Evolutionary conservation across 2,329 filamentous ascomycete species (phyloP).

Genomic region (Zymoseptoria ardabiliae): DNA sequence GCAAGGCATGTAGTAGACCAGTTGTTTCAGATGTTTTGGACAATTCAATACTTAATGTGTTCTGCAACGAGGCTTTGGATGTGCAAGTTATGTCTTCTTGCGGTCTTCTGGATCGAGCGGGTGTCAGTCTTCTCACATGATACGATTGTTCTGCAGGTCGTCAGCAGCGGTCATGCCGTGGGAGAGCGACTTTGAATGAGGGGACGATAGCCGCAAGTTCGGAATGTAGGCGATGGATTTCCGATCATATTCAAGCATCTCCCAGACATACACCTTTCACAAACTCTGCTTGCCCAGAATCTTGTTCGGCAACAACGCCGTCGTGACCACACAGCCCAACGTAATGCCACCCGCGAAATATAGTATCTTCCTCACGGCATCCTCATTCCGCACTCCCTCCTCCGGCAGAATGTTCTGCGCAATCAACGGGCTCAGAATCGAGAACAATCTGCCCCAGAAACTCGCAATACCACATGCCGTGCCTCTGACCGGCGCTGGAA

Average conservation of each 20-base stretch:
- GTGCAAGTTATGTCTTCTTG: too few species aligned
- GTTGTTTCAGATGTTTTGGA: background rate
- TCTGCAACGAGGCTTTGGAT: background rate
- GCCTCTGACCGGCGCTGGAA: constrained; percentile 40
- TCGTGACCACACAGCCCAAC: constrained; percentile 46
- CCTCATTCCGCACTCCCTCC: constrained; percentile 8
- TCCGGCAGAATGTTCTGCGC: constrained; percentile 38
- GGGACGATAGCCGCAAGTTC: too few species aligned
- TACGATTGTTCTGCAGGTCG: too few species aligned
- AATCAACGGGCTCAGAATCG: constrained; percentile 51
- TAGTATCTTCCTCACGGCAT: constrained; percentile 43
- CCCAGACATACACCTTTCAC: constrained; percentile 7
- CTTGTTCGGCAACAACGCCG: constrained; percentile 42
- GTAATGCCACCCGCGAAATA: constrained; percentile 52
- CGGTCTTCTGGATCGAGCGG: too few species aligned
- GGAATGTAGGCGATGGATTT: too few species aligned
- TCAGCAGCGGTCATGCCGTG: too few species aligned
- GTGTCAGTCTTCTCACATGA: too few species aligned
- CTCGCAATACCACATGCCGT: constrained; percentile 50
- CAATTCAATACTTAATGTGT: background rate
- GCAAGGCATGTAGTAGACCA: background rate
- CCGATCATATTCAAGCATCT: too few species aligned
- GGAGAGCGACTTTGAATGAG: too few species aligned
- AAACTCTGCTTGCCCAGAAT: constrained; percentile 31
- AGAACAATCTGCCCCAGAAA: constrained; percentile 53